Evolutionary conservation across 768 basidiomycete genomes (phyloP).

Genomic region (Kwoniella bestiolae): DNA sequence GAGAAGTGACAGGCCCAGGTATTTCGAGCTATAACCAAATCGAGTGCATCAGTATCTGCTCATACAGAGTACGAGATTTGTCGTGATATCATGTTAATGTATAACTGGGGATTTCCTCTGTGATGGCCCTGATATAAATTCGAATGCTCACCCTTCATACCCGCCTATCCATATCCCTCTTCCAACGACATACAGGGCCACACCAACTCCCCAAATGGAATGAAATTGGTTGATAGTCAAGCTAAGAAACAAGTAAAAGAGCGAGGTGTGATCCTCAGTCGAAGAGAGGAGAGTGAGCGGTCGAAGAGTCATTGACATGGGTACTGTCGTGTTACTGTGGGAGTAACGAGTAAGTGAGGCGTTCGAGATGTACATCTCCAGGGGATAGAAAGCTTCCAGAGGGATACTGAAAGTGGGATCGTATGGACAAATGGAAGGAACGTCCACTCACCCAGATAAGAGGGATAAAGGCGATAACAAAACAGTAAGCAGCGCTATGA

Average conservation of each 20-base stretch:
- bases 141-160: constrained; percentile 65
- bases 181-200: constrained; percentile 86
- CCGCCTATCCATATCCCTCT: constrained; percentile 85
- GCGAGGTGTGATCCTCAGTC: constrained; percentile 74
- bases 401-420: too few relatives aligned
- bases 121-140: background rate
- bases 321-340: constrained; percentile 59
- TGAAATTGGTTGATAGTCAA: constrained; percentile 97
- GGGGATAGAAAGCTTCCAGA: too few relatives aligned
- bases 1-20: background rate
- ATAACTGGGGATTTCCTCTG: background rate
- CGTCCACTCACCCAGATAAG: constrained; percentile 34
- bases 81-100: background rate
- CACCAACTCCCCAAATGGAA: constrained; percentile 86
- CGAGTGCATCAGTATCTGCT: too few relatives aligned
- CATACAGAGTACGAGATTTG: background rate
- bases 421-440: constrained; percentile 67
- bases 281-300: constrained; percentile 69
- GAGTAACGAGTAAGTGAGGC: too few relatives aligned
- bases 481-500: constrained; percentile 70
- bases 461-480: constrained; percentile 62
- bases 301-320: constrained; percentile 67
- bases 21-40: background rate
- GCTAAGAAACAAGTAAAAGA: constrained; percentile 78
- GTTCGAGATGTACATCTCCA: too few relatives aligned